These are phyloP conservation scores for Didymella exigua DNA, from an alignment of 2,329 filamentous ascomycete genomes.

Conservation along the genomic window DNA sequence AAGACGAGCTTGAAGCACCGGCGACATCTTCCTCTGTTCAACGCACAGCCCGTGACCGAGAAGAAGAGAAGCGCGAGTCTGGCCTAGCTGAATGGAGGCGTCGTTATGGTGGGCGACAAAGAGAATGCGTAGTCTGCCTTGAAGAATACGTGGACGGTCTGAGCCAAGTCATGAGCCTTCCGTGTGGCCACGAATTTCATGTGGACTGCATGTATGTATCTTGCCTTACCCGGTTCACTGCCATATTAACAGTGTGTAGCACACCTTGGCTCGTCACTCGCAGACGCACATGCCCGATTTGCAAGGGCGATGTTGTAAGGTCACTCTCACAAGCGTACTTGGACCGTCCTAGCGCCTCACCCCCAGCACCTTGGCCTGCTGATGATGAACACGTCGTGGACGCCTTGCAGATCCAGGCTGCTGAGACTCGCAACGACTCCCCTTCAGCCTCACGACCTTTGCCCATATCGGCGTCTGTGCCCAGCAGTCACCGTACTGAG, in stretches of 20 bases:
- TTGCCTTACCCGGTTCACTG: not conserved
- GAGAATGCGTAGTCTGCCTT: conserved; percentile 94
- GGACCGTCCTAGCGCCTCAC: conserved; percentile 32
- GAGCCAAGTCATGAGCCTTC: conserved; percentile 93
- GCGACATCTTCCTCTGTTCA: conserved; percentile 41
- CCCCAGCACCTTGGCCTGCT: conserved; percentile 24
- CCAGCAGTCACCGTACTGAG: conserved; percentile 8
- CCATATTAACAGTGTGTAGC: conserved; percentile 55
- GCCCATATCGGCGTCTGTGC: conserved; percentile 32
- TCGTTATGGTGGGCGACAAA: conserved; percentile 67
- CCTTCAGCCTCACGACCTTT: conserved; percentile 59
- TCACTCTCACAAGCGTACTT: conserved; percentile 44
- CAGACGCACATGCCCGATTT: conserved; percentile 96
- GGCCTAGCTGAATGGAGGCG: conserved; percentile 60
- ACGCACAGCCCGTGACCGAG: conserved; percentile 41
- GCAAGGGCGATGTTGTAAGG: conserved; percentile 92
- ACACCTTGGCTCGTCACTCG: conserved; percentile 97
- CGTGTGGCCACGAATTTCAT: conserved; percentile 97
- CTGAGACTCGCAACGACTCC: conserved; percentile 54
- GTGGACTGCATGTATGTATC: conserved; percentile 92
- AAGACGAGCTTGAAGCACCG: conserved; percentile 66
- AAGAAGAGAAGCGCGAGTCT: conserved; percentile 59
- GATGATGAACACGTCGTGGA: conserved; percentile 47
- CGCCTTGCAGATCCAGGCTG: conserved; percentile 53
- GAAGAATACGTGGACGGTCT: conserved; percentile 96